Base-by-base conservation (phyloP, 176 grass and related monocot genomes). In the Phoenix dactylifera region DNA sequence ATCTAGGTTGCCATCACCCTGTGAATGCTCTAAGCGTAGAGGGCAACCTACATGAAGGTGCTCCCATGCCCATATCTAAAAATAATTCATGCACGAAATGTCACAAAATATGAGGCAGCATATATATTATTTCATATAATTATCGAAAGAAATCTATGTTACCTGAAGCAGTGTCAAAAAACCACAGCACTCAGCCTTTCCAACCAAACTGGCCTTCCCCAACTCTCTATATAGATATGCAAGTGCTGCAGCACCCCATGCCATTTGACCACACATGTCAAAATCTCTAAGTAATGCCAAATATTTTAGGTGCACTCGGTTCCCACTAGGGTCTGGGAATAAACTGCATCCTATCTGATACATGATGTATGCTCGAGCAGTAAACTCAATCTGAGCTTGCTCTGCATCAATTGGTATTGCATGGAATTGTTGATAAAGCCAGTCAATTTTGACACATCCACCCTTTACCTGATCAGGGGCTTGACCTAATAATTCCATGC, bases 131-230 rank as follows among this genome's bases (percentile, higher is more conserved):
- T n/a, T 32, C 4, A 9, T 60, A 24, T 52, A 67, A 24, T 44
- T 44, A 12, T 44, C 35, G 2, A 44, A 44, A 44, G 35, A 3
- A 14, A 44, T 44, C 35, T 14, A 44, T 44, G 35, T 14, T 66
- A 76, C 79, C 73, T 82, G 79, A 67, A 82, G 73, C 55, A 82
- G 79, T 66, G 72, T 71, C 50, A 82, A 55, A 76, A 82, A 82
- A 0, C 67, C 78, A 59, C 73, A 82, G 16, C 72, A 82, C 30
- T 82, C 76, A 4, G 67, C 67, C 57, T 82, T 82, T 24, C 72
- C 72, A 60, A 77, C 77, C 63, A 77, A 68, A 69, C 80, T 77
- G 53, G 80, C 74, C 58, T 83, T 83, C 51, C 80, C 74, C 60
- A 73, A 64, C 54, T 83, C 74, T 73, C 80, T 83, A 24, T 83